phyloP scores from a whole-genome alignment of 2,329 filamentous ascomycete genomes.

The Nemania sp. region DNA sequence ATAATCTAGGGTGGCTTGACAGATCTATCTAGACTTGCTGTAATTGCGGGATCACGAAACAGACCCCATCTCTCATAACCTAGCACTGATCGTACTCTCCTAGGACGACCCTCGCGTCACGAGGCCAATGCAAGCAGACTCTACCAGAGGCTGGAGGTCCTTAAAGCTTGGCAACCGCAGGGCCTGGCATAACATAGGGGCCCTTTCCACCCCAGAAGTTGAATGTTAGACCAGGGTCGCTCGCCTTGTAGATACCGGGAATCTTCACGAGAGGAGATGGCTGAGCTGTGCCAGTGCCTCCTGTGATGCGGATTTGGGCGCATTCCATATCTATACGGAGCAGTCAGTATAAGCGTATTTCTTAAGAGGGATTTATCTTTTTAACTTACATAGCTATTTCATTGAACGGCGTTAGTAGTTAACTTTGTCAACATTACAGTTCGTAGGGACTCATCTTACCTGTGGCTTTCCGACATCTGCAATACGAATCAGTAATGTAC shows the following conservation, averaged over 20 bases:
- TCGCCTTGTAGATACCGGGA: conserved; percentile 45
- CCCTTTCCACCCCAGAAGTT: conserved; percentile 35
- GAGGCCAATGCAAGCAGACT: background rate
- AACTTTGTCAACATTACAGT: background rate
- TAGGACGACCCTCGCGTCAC: background rate
- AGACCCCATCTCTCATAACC: background rate
- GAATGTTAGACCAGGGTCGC: conserved; percentile 35
- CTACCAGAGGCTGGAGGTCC: background rate
- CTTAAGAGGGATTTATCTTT: background rate
- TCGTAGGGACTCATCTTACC: conserved; percentile 27
- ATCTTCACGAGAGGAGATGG: conserved; percentile 42
- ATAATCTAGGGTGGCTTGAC: background rate
- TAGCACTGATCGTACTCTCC: background rate
- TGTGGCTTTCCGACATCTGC: conserved; percentile 39
- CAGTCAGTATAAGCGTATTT: conserved; percentile 7
- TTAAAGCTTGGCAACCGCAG: conserved; percentile 27
- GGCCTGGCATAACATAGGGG: conserved; percentile 36
- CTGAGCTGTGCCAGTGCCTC: conserved; percentile 29
- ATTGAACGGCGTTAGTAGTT: background rate
- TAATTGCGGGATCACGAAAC: background rate
- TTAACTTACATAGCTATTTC: conserved; percentile 19
- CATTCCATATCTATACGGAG: conserved; percentile 32
- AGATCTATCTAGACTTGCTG: background rate
- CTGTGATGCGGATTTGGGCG: conserved; percentile 34
- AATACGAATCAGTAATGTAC: conserved; percentile 15